phyloP scores from a whole-genome alignment of 2,329 filamentous ascomycete genomes.

The Chalara sp. region DNA sequence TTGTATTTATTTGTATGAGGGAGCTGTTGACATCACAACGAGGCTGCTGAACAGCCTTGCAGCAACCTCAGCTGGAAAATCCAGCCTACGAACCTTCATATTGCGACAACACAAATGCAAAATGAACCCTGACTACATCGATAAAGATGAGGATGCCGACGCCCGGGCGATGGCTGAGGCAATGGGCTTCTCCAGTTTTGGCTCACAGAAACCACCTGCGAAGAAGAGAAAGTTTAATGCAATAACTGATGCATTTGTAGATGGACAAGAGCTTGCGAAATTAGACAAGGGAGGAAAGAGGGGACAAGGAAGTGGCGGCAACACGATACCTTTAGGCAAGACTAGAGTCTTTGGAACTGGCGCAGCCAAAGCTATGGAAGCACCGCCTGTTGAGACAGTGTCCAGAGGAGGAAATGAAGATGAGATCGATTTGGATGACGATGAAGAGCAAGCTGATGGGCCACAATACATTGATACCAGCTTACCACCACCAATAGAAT shows the following conservation, averaged over 20 bases:
- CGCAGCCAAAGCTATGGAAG: neutral
- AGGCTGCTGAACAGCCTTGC: too few relatives aligned
- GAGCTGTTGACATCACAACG: too few relatives aligned
- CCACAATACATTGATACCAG: slow-evolving; percentile 20
- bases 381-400: neutral
- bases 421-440: slow-evolving; percentile 20
- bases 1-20: too few relatives aligned
- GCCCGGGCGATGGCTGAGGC: slow-evolving; percentile 36
- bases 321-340: slow-evolving; percentile 24
- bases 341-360: slow-evolving; percentile 16
- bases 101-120: too few relatives aligned
- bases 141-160: slow-evolving; percentile 12
- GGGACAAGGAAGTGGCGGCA: slow-evolving; percentile 26
- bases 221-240: slow-evolving; percentile 65
- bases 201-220: slow-evolving; percentile 40
- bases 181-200: slow-evolving; percentile 72
- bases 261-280: slow-evolving; percentile 25
- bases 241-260: slow-evolving; percentile 42
- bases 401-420: slow-evolving; percentile 10
- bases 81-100: too few relatives aligned
- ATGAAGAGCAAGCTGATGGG: slow-evolving; percentile 11
- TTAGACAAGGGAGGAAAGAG: slow-evolving; percentile 27
- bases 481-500: slow-evolving; percentile 25
- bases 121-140: slow-evolving; percentile 8
- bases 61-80: too few relatives aligned